Conservation (phyloP, 352 stramenopile genomes). For the Phytophthora citricola region DNA sequence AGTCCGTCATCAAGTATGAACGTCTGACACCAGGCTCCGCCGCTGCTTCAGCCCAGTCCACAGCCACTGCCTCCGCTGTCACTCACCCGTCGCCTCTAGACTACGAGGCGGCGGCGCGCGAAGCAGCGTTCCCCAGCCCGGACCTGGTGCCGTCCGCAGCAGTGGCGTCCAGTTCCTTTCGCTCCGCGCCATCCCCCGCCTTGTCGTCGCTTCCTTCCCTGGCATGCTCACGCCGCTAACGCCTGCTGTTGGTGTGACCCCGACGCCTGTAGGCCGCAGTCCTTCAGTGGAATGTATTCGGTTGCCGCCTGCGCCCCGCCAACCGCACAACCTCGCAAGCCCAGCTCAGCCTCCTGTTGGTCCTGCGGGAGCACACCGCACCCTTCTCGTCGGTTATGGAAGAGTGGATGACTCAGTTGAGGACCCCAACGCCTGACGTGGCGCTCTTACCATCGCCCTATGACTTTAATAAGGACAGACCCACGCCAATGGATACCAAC, state of each 20-base stretch:
- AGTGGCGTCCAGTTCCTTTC: slow-evolving; percentile 43
- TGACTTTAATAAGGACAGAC: slow-evolving; percentile 81
- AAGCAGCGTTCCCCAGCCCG: slow-evolving; percentile 43
- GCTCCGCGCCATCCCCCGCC: slow-evolving; percentile 38
- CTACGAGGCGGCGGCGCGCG: slow-evolving; percentile 47
- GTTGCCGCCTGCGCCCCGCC: slow-evolving; percentile 24
- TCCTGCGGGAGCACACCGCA: slow-evolving; percentile 30
- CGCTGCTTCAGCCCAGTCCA: slow-evolving; percentile 3
- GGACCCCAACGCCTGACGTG: slow-evolving; percentile 81
- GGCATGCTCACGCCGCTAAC: slow-evolving; percentile 64
- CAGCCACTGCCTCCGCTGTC: not conserved
- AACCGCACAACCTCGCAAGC: slow-evolving; percentile 23
- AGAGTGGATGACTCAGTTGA: slow-evolving; percentile 83
- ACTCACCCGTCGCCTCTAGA: slow-evolving; percentile 43
- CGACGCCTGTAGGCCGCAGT: slow-evolving; percentile 40
- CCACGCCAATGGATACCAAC: slow-evolving; percentile 72
- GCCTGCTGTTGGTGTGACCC: slow-evolving; percentile 12
- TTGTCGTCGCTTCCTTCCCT: slow-evolving; percentile 57
- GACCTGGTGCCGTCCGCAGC: slow-evolving; percentile 37
- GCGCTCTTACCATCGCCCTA: slow-evolving; percentile 80
- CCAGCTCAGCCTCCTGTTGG: slow-evolving; percentile 26
- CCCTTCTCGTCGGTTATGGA: slow-evolving; percentile 78
- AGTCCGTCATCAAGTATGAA: slow-evolving; percentile 54
- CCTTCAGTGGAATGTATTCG: slow-evolving; percentile 42
- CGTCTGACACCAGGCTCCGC: slow-evolving; percentile 48